These are phyloP conservation scores for Tetrahymena thermophila DNA, from an alignment of 73 alveolate genomes.

Conservation along the genomic window DNA sequence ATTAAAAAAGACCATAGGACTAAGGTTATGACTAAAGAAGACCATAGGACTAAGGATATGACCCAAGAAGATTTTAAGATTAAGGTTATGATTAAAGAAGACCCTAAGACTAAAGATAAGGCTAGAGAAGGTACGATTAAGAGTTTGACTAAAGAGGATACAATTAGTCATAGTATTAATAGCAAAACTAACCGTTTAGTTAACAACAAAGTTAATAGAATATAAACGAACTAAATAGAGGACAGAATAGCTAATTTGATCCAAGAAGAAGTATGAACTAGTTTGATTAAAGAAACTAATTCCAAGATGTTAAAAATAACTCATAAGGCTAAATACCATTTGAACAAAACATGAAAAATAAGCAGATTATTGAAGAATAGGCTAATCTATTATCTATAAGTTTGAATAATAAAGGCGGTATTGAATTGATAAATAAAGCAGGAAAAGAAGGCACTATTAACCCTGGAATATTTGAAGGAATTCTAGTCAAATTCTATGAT, in stretches of 20 bases:
- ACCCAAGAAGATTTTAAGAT: too few relatives aligned
- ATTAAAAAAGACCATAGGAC: not conserved
- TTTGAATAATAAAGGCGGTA: not conserved
- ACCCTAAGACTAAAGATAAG: too few relatives aligned
- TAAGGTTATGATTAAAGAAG: not conserved
- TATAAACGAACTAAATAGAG: not conserved
- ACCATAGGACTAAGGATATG: too few relatives aligned
- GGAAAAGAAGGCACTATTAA: not conserved
- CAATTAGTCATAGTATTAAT: too few relatives aligned
- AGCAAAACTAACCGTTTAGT: not conserved
- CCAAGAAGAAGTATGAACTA: not conserved
- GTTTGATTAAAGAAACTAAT: not conserved
- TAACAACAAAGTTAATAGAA: not conserved
- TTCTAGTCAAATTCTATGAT: not conserved
- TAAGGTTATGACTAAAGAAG: not conserved
- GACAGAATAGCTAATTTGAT: not conserved
- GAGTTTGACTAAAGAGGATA: not conserved
- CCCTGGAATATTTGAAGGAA: not conserved
- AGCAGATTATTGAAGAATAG: not conserved
- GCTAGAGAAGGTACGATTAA: not conserved
- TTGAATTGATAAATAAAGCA: not conserved
- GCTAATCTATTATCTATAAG: not conserved
- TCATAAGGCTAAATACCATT: not conserved
- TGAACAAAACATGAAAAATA: not conserved
- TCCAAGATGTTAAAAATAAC: not conserved